Evolutionary conservation across 2,329 filamentous ascomycete species (phyloP).

Genomic region (Aspergillus persii): DNA sequence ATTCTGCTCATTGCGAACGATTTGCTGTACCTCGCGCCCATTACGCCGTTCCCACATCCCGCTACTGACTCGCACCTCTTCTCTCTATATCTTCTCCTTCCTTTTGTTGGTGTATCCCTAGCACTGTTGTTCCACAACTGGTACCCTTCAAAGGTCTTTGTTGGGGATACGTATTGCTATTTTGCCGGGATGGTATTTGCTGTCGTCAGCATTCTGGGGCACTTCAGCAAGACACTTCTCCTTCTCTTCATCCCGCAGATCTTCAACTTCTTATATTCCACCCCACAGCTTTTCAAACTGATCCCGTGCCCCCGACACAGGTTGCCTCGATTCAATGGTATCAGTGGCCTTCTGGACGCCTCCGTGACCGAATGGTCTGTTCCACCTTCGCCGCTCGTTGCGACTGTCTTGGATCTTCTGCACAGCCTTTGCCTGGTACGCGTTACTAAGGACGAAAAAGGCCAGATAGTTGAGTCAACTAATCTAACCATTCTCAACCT

Average conservation of each 20-base stretch:
- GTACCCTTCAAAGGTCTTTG: slow-evolving; percentile 93
- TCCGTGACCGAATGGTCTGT: slow-evolving; percentile 75
- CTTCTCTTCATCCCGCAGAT: slow-evolving; percentile 90
- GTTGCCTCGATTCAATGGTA: slow-evolving; percentile 81
- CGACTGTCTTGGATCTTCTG: slow-evolving; percentile 64
- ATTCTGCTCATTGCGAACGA: slow-evolving; percentile 83
- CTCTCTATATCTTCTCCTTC: slow-evolving; percentile 89
- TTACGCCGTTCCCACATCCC: slow-evolving; percentile 81
- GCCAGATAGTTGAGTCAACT: slow-evolving; percentile 72
- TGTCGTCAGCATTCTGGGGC: slow-evolving; percentile 91
- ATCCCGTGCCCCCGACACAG: slow-evolving; percentile 92
- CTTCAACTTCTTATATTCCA: slow-evolving; percentile 94
- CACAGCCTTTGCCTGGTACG: slow-evolving; percentile 66
- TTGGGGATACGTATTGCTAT: slow-evolving; percentile 99
- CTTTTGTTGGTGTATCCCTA: slow-evolving; percentile 87
- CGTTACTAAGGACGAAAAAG: slow-evolving; percentile 65
- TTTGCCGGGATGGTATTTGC: slow-evolving; percentile 99
- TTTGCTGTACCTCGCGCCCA: slow-evolving; percentile 71
- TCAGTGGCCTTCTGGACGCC: slow-evolving; percentile 80
- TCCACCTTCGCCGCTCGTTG: slow-evolving; percentile 67
- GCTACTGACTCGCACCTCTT: slow-evolving; percentile 95
- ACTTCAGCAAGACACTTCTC: slow-evolving; percentile 95
- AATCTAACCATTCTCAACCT: slow-evolving; percentile 95
- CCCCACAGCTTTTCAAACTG: slow-evolving; percentile 84
- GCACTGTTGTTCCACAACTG: slow-evolving; percentile 90